Conservation (phyloP, 2,329 filamentous ascomycete species). For the Coleophoma crateriformis region DNA sequence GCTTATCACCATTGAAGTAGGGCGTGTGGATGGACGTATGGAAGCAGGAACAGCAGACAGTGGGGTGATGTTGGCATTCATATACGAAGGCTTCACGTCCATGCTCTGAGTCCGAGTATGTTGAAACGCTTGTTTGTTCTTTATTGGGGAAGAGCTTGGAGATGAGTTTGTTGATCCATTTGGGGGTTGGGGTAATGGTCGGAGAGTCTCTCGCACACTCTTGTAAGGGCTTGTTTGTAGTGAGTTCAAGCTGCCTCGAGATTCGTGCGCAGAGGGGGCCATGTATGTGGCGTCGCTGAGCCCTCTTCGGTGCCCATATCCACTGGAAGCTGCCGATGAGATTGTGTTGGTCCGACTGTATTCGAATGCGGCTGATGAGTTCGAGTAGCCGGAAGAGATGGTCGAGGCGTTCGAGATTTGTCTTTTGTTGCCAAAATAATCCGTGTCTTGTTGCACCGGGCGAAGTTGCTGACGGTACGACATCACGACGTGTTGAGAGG, state of each 20-base stretch:
- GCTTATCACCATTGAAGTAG: constrained; percentile 57
- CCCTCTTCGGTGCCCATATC: constrained; percentile 64
- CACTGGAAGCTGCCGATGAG: constrained; percentile 67
- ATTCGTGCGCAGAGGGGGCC: constrained; percentile 41
- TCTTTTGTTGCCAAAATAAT: constrained; percentile 38
- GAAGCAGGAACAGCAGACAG: constrained; percentile 5
- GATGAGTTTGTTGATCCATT: no score
- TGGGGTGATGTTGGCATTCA: constrained; percentile 23
- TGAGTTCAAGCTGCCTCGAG: constrained; percentile 33
- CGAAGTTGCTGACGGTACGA: constrained; percentile 55
- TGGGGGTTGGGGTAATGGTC: constrained; percentile 66
- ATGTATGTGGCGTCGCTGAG: constrained; percentile 65
- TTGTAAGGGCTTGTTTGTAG: constrained; percentile 63
- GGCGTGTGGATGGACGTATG: constrained; percentile 29
- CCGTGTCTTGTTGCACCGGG: constrained; percentile 47
- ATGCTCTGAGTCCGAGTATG: constrained; percentile 47
- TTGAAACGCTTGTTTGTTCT: constrained; percentile 21
- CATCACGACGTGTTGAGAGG: constrained; percentile 32
- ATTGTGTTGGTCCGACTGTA: constrained; percentile 62
- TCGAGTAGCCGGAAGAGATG: constrained; percentile 63
- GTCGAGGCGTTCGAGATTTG: constrained; percentile 68
- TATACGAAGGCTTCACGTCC: constrained; percentile 49
- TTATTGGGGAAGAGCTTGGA: constrained; percentile 33
- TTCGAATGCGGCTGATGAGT: constrained; percentile 40
- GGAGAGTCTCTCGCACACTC: constrained; percentile 69